Evolutionary conservation across 2,329 filamentous ascomycete species (phyloP).

Genomic region (Fusarium udum): DNA sequence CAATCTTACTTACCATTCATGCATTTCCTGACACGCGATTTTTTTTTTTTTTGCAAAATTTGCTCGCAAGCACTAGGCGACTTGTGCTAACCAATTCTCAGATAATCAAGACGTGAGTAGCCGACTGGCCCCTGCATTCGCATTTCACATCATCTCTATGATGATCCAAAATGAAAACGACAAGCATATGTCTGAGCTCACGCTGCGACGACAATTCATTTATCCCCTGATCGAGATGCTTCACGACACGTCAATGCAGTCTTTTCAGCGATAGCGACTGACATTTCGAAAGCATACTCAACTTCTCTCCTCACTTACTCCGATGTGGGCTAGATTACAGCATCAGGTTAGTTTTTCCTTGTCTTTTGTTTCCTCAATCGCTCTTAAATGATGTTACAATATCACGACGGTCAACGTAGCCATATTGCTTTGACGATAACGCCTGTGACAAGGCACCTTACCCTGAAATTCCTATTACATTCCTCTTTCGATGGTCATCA

Average conservation of each 20-base stretch:
- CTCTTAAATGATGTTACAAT: constrained; percentile 54
- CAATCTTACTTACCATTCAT: constrained; percentile 76
- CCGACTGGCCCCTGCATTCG: constrained; percentile 10
- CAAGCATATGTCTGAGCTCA: constrained; percentile 98
- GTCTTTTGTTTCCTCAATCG: neutral
- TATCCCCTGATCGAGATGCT: constrained; percentile 45
- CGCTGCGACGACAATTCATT: constrained; percentile 56
- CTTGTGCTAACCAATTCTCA: constrained; percentile 35
- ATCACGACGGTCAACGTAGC: constrained; percentile 62
- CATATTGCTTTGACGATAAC: constrained; percentile 57
- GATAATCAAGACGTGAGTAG: constrained; percentile 40
- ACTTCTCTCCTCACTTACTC: neutral
- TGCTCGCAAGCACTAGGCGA: constrained; percentile 13
- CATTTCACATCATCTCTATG: constrained; percentile 58
- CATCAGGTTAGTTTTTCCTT: constrained; percentile 44
- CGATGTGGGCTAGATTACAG: too few species aligned
- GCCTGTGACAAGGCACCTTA: constrained; percentile 57
- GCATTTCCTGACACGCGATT: constrained; percentile 60
- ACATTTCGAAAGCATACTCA: constrained; percentile 32
- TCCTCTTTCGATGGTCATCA: neutral
- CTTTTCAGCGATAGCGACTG: constrained; percentile 33
- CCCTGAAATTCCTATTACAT: constrained; percentile 11
- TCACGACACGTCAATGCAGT: constrained; percentile 25
- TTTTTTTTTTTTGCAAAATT: neutral
- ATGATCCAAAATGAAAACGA: constrained; percentile 88